phyloP scores from a whole-genome alignment of 129 eudicot species.

The Lonicera japonica region DNA sequence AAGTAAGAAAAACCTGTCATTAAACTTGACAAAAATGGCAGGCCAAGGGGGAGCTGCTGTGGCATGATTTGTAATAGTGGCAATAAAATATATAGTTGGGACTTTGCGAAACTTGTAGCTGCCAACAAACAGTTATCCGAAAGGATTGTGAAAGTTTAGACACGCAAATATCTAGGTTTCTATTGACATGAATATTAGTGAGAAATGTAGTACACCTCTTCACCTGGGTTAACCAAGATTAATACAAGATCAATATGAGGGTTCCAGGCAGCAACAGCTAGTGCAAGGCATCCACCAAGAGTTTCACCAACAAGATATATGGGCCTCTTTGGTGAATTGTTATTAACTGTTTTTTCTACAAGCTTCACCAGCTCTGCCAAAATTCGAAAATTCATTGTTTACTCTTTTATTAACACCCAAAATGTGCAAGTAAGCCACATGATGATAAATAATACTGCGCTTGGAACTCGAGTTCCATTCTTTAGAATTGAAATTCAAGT shows the following conservation, averaged over 20 bases:
- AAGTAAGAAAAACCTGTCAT: conserved; percentile 35
- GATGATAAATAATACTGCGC: no score
- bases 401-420: neutral
- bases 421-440: no score
- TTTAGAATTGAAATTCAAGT: no score
- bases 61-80: conserved; percentile 43
- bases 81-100: conserved; percentile 39
- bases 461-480: no score
- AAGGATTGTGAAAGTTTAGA: no score
- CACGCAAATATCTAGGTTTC: no score
- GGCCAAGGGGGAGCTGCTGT: conserved; percentile 32
- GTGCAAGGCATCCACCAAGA: conserved; percentile 83
- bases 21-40: conserved; percentile 33
- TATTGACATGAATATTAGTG: no score
- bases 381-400: neutral
- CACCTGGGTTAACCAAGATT: conserved; percentile 80
- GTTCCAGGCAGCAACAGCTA: conserved; percentile 68
- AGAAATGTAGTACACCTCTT: neutral
- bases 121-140: conserved; percentile 4
- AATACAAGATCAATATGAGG: conserved; percentile 58
- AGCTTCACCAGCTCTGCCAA: conserved; percentile 65
- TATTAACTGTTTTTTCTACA: conserved; percentile 53
- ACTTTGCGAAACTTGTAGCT: conserved; percentile 66
- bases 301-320: conserved; percentile 81
- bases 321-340: conserved; percentile 45